phyloP scores from a whole-genome alignment of 2,329 filamentous ascomycete species.

The Stachybotrys chlorohalonatus region DNA sequence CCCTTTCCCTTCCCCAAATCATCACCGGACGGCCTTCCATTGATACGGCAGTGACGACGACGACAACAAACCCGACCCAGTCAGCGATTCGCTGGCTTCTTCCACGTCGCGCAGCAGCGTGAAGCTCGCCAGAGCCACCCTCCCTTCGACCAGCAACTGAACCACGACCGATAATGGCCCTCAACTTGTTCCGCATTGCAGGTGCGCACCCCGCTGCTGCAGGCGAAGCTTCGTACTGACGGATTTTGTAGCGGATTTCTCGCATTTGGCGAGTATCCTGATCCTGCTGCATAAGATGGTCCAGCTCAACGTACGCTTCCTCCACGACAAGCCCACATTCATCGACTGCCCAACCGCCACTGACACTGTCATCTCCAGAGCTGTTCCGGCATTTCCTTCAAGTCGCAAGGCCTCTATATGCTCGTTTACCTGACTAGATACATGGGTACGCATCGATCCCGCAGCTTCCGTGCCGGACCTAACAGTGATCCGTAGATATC shows the following conservation, averaged over 20 bases:
- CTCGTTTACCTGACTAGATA: slow-evolving; percentile 92
- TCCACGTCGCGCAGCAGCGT: not conserved
- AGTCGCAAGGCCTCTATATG: slow-evolving; percentile 92
- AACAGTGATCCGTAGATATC: slow-evolving; percentile 50
- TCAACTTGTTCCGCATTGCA: slow-evolving; percentile 51
- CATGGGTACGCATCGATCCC: slow-evolving; percentile 48
- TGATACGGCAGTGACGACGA: not conserved
- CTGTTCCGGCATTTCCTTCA: slow-evolving; percentile 96
- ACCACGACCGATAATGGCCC: slow-evolving; percentile 26
- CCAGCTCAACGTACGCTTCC: slow-evolving; percentile 64
- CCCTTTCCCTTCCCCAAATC: not conserved
- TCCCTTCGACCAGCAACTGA: not conserved
- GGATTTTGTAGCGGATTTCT: slow-evolving; percentile 69
- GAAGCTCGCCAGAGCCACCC: not conserved
- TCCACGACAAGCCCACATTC: not conserved
- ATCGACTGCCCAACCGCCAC: slow-evolving; percentile 2
- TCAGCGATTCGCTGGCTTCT: not conserved
- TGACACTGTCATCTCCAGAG: slow-evolving; percentile 49
- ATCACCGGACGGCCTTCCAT: not conserved
- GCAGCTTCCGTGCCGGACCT: not conserved
- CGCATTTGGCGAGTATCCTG: slow-evolving; percentile 87
- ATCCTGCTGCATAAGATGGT: slow-evolving; percentile 97
- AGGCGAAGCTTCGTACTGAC: slow-evolving; percentile 12
- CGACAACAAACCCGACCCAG: not conserved
- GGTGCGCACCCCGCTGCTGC: slow-evolving; percentile 29